Percentiles rank a stretch among this genome's conserved stretches.
These are phyloP conservation scores for Dipteronia sinensis DNA, from an alignment of 345 rosid species.

Conservation along the genomic window DNA sequence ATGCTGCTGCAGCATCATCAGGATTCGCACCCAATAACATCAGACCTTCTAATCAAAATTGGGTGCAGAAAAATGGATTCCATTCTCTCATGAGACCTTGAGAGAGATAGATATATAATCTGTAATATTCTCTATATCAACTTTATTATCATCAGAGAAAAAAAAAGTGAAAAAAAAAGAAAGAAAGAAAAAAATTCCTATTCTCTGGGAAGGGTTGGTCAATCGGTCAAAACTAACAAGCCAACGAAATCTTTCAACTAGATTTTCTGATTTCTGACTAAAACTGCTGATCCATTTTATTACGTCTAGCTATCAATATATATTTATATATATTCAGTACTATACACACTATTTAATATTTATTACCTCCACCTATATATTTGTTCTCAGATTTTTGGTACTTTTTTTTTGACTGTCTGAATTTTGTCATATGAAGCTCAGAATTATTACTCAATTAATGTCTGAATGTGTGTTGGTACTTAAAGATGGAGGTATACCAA, in stretches of 20 bases:
- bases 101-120: too few species aligned
- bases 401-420: neutral
- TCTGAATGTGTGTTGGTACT: neutral
- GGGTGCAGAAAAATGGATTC: conserved; percentile 71
- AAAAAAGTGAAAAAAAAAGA: too few species aligned
- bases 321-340: too few species aligned
- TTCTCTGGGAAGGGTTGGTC: conserved; percentile 22
- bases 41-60: conserved; percentile 51
- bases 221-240: conserved; percentile 40
- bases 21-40: conserved; percentile 71
- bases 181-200: neutral
- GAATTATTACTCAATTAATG: neutral
- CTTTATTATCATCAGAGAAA: neutral
- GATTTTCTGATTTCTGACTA: conserved; percentile 32
- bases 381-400: neutral
- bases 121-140: too few species aligned
- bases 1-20: conserved; percentile 99
- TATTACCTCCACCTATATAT: too few species aligned
- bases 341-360: too few species aligned
- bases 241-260: conserved; percentile 29
- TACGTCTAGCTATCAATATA: neutral
- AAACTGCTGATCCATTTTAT: neutral
- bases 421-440: neutral
- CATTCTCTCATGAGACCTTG: conserved; percentile 54
- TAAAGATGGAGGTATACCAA: too few species aligned